phyloP scores from a whole-genome alignment of 139 green algal genomes.

The Closterium sp. region DNA sequence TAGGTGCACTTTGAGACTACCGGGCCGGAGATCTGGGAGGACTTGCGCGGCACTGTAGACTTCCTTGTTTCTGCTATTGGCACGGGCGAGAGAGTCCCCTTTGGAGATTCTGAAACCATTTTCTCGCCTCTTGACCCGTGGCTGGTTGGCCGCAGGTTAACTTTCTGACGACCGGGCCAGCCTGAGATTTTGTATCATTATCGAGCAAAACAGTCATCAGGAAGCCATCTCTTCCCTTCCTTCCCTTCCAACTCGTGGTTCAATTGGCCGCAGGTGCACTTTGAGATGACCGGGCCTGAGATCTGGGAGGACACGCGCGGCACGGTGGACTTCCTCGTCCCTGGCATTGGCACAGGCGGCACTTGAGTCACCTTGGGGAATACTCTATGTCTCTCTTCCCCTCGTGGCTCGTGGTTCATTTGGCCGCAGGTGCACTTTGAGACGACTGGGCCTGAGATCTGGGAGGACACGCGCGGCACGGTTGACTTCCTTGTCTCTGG shows the following conservation, averaged over 20 bases:
- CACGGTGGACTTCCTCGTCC: slow-evolving; percentile 77
- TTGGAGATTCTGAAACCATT: no score
- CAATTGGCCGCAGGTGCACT: slow-evolving; percentile 66
- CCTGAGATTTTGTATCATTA: no score
- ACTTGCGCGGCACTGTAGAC: slow-evolving; percentile 85
- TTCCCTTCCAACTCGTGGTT: neutral
- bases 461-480: slow-evolving; percentile 81
- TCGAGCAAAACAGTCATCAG: no score
- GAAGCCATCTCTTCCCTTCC: no score
- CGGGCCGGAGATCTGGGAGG: slow-evolving; percentile 92
- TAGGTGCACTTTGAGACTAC: slow-evolving; percentile 88
- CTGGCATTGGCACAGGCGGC: slow-evolving; percentile 56
- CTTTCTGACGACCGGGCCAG: no score
- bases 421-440: slow-evolving; percentile 68
- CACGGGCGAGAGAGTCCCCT: no score
- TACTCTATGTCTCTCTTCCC: neutral
- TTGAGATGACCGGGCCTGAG: slow-evolving; percentile 91
- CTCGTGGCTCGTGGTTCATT: neutral
- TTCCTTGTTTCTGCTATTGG: slow-evolving; percentile 74
- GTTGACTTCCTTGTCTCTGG: slow-evolving; percentile 86
- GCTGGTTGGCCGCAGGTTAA: no score
- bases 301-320: slow-evolving; percentile 81
- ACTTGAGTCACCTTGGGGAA: no score
- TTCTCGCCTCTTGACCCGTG: no score
- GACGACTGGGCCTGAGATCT: slow-evolving; percentile 95